Base-by-base conservation (phyloP, 257 asterid genomes). In the Solanum virginianum region DNA sequence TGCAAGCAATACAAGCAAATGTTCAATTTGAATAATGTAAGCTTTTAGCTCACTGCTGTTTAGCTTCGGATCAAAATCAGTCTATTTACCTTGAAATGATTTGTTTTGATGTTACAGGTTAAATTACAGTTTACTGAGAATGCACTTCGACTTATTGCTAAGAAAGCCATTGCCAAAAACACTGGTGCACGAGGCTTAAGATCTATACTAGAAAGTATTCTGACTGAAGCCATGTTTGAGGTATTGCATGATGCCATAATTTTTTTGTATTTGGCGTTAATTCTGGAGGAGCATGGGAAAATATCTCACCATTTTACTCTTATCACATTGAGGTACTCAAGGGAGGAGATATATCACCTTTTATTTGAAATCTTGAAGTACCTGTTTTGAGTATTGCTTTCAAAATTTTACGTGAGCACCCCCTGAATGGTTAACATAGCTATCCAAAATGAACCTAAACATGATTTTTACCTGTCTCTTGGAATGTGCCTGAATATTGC, bases 101-200 rank as follows among this genome's bases (percentile, higher is more conserved):
- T 68, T 53, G 70, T 66, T 83, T 53, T 62, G 16, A 66, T 45
- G 68, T 84, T 39, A 66, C 93, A 94, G 97, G 99, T 88, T 85
- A 89, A 90, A 89, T 89, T 94, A 85, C 92, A 90, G 63, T 94
- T 94, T 89, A 91, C 95, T 41, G 92, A 93, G 17, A 68, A 86
- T 77, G 97, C 97, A 71, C 84, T 94, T 88, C 91, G 89, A 88
- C 88, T 92, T 87, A 92, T 95, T 87, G 98, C 99, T 7, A 89
- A 91, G 89, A 91, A 92, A 89, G 99, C 97, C 62, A 92, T 93
- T 84, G 90, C 92, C 41, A 94, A 85, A 87, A 93, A 90, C 86
- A 95, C 97, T 11, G 99, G 99, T 80, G 99, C 98, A 13, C 97
- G 99, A 85, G 99, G 99, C 84, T 90, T 95, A 89, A 92, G 99